Conservation (phyloP, 495 filamentous ascomycete genomes). For the Daldinia loculata region DNA sequence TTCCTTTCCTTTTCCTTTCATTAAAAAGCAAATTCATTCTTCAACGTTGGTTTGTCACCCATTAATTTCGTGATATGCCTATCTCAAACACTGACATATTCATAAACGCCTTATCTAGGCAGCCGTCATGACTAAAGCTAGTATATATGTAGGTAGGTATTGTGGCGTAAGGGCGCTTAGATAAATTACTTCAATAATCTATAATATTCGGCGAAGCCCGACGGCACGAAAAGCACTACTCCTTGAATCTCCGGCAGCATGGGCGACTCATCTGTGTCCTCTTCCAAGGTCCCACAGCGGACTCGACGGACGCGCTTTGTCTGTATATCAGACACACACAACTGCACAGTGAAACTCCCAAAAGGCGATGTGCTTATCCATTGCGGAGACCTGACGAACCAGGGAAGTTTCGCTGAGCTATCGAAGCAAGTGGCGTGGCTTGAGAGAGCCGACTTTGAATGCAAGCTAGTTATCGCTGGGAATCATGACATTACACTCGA, state of each 20-base stretch:
- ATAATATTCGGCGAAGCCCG: constrained; percentile 1
- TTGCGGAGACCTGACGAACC: constrained; percentile 86
- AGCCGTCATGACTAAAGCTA: neutral
- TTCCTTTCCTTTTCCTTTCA: neutral
- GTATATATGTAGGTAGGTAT: neutral
- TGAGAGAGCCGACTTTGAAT: constrained; percentile 73
- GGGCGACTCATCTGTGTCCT: constrained; percentile 10
- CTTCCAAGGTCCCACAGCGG: constrained; percentile 12
- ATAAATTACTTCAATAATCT: neutral
- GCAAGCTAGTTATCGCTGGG: constrained; percentile 86
- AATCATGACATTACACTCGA: constrained; percentile 86
- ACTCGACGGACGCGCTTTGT: constrained; percentile 55
- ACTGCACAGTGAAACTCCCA: constrained; percentile 71
- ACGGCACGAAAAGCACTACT: neutral
- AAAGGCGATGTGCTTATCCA: constrained; percentile 90
- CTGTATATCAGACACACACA: constrained; percentile 93
- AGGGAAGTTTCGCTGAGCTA: constrained; percentile 73
- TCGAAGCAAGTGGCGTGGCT: constrained; percentile 77
- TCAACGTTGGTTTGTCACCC: neutral
- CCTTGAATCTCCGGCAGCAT: constrained; percentile 15
- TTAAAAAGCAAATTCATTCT: neutral
- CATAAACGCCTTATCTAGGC: neutral
- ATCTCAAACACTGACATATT: neutral
- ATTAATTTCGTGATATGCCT: neutral
- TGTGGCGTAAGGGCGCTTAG: neutral